Evolutionary conservation across 78 protist genomes (phyloP).

Genomic region (Isochrysis galbana): DNA sequence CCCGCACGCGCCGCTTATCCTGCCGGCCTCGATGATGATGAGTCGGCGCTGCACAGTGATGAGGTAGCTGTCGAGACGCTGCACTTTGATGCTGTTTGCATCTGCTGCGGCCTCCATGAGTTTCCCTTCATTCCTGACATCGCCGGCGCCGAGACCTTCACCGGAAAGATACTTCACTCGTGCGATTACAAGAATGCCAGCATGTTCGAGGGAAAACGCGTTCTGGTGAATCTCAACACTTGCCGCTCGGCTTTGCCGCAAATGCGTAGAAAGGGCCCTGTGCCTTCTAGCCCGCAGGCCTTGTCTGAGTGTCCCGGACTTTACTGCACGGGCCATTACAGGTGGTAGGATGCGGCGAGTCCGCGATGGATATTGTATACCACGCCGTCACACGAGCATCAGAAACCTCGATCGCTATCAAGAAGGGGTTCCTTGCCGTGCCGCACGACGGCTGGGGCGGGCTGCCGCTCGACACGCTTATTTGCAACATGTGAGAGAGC

Average conservation of each 20-base stretch:
- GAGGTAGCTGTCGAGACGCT: too few species aligned
- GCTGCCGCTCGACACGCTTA: slow-evolving; percentile 44
- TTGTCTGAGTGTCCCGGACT: too few species aligned
- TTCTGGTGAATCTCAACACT: too few species aligned
- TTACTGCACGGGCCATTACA: too few species aligned
- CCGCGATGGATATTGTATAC: slow-evolving; percentile 14
- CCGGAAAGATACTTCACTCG: slow-evolving; percentile 13
- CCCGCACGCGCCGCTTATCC: not conserved
- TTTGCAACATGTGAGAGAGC: slow-evolving; percentile 49
- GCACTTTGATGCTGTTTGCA: slow-evolving; percentile 1
- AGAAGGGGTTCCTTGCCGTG: not conserved
- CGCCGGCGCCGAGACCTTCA: not conserved
- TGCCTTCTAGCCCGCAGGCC: too few species aligned
- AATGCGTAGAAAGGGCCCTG: too few species aligned
- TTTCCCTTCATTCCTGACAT: not conserved
- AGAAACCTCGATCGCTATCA: not conserved
- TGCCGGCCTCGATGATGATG: not conserved
- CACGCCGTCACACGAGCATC: not conserved
- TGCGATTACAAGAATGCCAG: not conserved
- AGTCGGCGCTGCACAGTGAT: too few species aligned
- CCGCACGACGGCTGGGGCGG: not conserved
- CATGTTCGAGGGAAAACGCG: not conserved
- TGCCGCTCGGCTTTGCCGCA: too few species aligned
- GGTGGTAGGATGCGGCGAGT: slow-evolving; percentile 28
- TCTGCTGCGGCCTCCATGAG: slow-evolving; percentile 34